A percentile compares a stretch with the other conserved stretches of the same genome.
These are phyloP conservation scores for Schwanniomyces pseudopolymorphus DNA, from an alignment of 805 yeast genomes.

Conservation along the genomic window DNA sequence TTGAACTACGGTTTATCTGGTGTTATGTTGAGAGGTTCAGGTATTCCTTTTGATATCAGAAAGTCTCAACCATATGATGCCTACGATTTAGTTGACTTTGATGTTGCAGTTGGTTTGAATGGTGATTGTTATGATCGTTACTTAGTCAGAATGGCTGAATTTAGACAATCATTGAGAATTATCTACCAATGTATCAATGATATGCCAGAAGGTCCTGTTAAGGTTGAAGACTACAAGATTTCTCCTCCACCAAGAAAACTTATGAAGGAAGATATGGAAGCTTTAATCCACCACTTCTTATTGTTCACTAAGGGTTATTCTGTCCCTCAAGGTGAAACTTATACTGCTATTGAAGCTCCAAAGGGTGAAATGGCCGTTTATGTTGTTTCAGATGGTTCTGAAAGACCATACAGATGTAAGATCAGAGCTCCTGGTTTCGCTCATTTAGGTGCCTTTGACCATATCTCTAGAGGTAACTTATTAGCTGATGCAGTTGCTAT, in stretches of 20 bases:
- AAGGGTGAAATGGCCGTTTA: slow-evolving; percentile 95
- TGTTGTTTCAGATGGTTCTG: slow-evolving; percentile 84
- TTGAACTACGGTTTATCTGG: slow-evolving; percentile 78
- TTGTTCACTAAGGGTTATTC: slow-evolving; percentile 84
- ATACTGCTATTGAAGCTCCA: slow-evolving; percentile 90
- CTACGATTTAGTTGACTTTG: slow-evolving; percentile 81
- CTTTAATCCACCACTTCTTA: slow-evolving; percentile 85
- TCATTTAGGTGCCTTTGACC: slow-evolving; percentile 86
- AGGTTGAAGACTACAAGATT: slow-evolving; percentile 86
- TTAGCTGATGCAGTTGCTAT: slow-evolving; percentile 92
- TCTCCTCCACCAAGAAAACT: slow-evolving; percentile 75
- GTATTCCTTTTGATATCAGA: slow-evolving; percentile 83
- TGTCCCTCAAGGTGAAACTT: slow-evolving; percentile 89
- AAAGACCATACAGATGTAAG: slow-evolving; percentile 89
- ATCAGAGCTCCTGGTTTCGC: slow-evolving; percentile 95
- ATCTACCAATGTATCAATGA: slow-evolving; percentile 87
- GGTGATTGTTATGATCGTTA: slow-evolving; percentile 94
- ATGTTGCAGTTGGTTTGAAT: slow-evolving; percentile 79
- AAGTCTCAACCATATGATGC: slow-evolving; percentile 90
- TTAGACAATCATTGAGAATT: slow-evolving; percentile 86
- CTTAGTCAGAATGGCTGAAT: slow-evolving; percentile 85
- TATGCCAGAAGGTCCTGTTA: slow-evolving; percentile 90
- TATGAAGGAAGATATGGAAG: slow-evolving; percentile 94
- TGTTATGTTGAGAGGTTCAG: slow-evolving; percentile 89
- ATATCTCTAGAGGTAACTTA: slow-evolving; percentile 80